Conservation (phyloP, 176 grass and related monocot species). For the Zizania latifolia region DNA sequence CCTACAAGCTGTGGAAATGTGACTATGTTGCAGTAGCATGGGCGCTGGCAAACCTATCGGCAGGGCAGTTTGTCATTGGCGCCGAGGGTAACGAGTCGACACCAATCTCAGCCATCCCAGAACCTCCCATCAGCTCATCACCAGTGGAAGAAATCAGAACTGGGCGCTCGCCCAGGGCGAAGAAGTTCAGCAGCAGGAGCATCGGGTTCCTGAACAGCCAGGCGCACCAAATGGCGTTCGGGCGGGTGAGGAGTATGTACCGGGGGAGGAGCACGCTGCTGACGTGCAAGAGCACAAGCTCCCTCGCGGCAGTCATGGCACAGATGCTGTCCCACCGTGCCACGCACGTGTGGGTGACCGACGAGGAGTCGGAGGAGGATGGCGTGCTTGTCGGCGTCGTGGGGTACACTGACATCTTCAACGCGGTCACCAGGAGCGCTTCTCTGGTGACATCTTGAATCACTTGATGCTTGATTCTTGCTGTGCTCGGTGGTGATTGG, state of each 20-base stretch:
- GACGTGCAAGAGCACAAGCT: constrained; percentile 75
- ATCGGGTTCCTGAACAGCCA: constrained; percentile 63
- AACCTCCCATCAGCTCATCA: constrained; percentile 31
- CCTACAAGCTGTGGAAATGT: constrained; percentile 92
- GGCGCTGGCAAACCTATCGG: constrained; percentile 76
- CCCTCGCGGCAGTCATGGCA: constrained; percentile 83
- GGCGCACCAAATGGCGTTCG: constrained; percentile 36
- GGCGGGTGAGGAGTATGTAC: constrained; percentile 56
- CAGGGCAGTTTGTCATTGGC: constrained; percentile 75
- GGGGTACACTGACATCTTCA: constrained; percentile 78
- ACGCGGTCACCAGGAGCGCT: constrained; percentile 55
- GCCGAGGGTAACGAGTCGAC: constrained; percentile 47
- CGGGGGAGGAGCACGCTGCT: constrained; percentile 60
- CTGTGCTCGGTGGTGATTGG: background rate
- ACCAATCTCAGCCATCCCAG: constrained; percentile 15
- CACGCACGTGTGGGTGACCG: constrained; percentile 88
- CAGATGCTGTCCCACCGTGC: constrained; percentile 90
- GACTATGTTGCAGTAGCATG: constrained; percentile 71
- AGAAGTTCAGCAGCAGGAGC: constrained; percentile 89
- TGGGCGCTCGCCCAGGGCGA: constrained; percentile 44
- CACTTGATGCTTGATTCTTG: constrained; percentile 26
- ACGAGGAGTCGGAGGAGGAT: constrained; percentile 48
- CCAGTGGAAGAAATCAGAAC: constrained; percentile 8
- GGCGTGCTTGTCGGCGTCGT: constrained; percentile 67
- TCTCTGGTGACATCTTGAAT: constrained; percentile 31